Evolutionary conservation across 129 eudicot species (phyloP).

Genomic region (Sambucus nigra): DNA sequence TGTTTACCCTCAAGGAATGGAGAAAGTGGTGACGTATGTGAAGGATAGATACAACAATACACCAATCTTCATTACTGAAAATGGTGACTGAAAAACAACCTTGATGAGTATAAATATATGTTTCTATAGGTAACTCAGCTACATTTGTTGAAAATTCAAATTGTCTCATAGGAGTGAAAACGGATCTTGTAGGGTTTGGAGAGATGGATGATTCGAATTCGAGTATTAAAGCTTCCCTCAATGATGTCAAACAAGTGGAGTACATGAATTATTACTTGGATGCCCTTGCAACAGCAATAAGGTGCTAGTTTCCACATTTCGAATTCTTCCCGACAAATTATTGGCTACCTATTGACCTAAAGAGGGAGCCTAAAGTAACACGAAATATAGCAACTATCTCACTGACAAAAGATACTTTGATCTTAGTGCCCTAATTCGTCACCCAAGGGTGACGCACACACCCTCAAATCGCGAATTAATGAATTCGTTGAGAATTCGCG

Average conservation of each 20-base stretch:
- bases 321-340: background rate
- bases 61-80: slow-evolving; percentile 68
- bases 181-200: slow-evolving; percentile 38
- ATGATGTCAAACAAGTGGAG: slow-evolving; percentile 50
- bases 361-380: no score
- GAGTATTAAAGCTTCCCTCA: slow-evolving; percentile 17
- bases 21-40: slow-evolving; percentile 52
- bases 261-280: slow-evolving; percentile 61
- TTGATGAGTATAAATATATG: background rate
- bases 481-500: no score
- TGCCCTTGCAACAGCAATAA: slow-evolving; percentile 37
- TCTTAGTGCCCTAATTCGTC: no score
- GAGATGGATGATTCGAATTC: slow-evolving; percentile 20
- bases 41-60: slow-evolving; percentile 66
- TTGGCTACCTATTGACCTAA: background rate
- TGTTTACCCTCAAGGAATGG: slow-evolving; percentile 67
- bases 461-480: no score
- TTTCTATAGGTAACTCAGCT: background rate
- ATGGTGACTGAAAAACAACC: slow-evolving; percentile 31
- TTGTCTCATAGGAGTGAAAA: background rate
- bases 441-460: no score
- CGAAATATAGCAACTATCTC: no score
- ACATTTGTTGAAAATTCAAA: background rate
- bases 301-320: slow-evolving; percentile 16
- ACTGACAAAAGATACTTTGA: no score